Conservation (phyloP, 2,329 filamentous ascomycete genomes). For the Orbilia quercus region DNA sequence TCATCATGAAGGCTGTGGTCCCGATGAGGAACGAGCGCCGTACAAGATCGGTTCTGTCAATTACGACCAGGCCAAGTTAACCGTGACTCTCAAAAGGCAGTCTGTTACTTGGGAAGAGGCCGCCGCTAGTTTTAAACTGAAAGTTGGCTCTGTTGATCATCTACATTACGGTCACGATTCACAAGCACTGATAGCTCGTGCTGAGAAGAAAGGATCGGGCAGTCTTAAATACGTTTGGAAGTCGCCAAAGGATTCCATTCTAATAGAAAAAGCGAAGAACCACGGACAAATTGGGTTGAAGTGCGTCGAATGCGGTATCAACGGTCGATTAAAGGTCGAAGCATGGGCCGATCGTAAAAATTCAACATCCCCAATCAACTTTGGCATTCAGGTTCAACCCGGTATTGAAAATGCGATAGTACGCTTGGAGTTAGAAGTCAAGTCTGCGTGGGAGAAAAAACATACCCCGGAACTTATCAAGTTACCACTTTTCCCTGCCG, state of each 20-base stretch:
- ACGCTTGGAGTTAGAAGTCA: background rate
- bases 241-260: background rate
- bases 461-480: conserved; percentile 8
- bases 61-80: conserved; percentile 5
- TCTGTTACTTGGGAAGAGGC: conserved; percentile 19
- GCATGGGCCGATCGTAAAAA: conserved; percentile 1
- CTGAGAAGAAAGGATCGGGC: background rate
- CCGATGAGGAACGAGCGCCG: conserved; percentile 7
- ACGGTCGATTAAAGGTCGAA: background rate
- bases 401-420: background rate
- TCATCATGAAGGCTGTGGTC: conserved; percentile 23
- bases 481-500: background rate
- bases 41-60: conserved; percentile 14
- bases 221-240: conserved; percentile 1
- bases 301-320: background rate
- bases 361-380: background rate
- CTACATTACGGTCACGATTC: background rate
- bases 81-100: background rate
- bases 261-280: background rate
- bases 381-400: background rate
- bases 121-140: conserved; percentile 7
- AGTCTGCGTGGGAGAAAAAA: background rate
- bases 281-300: background rate
- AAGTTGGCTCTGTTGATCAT: conserved; percentile 4
- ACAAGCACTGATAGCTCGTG: background rate